A percentile compares a stretch with the other conserved stretches of the same genome.
phyloP scores from a whole-genome alignment of 1,284 basidiomycete species.

The Agroathelia rolfsii region DNA sequence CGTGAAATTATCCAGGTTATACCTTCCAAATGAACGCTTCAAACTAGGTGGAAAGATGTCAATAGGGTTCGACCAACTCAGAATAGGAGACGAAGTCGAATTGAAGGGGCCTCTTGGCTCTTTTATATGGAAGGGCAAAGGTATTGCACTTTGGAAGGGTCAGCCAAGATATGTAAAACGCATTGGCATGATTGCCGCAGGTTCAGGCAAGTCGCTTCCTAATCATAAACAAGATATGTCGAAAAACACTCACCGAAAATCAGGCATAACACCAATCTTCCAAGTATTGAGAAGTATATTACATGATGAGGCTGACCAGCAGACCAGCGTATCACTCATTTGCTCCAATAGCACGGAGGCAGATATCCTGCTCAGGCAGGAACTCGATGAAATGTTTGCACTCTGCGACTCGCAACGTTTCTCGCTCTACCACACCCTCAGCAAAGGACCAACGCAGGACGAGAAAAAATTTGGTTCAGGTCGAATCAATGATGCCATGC shows the following conservation, averaged over 20 bases:
- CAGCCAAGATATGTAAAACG: constrained; percentile 27
- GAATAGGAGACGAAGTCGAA: constrained; percentile 42
- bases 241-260: not conserved
- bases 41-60: constrained; percentile 51
- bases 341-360: constrained; percentile 40
- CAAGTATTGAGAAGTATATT: constrained; percentile 44
- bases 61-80: constrained; percentile 38
- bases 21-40: constrained; percentile 31
- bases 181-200: constrained; percentile 52
- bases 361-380: constrained; percentile 44
- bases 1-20: constrained; percentile 23
- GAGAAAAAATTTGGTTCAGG: constrained; percentile 36
- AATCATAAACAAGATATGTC: not conserved
- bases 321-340: constrained; percentile 41
- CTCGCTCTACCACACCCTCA: constrained; percentile 38
- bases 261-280: constrained; percentile 52
- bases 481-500: constrained; percentile 30
- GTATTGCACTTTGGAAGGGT: constrained; percentile 30
- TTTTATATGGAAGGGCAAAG: constrained; percentile 43
- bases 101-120: constrained; percentile 58
- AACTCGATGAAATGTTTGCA: constrained; percentile 35
- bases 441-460: constrained; percentile 19
- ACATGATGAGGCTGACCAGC: constrained; percentile 26
- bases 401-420: constrained; percentile 27
- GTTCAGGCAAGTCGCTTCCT: constrained; percentile 30